These are phyloP conservation scores for Juglanconis sp. DNA, from an alignment of 2,329 filamentous ascomycete genomes.

Conservation along the genomic window DNA sequence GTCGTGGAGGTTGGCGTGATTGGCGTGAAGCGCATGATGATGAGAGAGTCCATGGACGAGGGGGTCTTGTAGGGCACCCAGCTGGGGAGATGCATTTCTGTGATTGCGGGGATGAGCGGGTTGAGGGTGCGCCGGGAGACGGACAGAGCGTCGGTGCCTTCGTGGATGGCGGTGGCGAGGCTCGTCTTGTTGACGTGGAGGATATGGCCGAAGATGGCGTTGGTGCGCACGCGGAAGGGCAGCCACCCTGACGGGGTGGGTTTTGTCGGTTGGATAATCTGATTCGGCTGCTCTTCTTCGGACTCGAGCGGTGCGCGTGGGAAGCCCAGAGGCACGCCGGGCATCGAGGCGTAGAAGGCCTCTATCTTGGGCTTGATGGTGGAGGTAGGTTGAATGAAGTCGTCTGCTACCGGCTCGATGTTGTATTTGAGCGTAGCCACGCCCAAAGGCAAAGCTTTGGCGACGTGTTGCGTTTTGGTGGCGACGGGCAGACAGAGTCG, in stretches of 20 bases:
- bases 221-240: conserved; percentile 13
- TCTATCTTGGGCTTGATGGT: neutral
- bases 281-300: neutral
- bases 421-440: conserved; percentile 8
- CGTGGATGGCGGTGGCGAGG: conserved; percentile 18
- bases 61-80: conserved; percentile 25
- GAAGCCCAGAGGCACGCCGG: conserved; percentile 1
- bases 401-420: conserved; percentile 7
- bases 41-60: conserved; percentile 27
- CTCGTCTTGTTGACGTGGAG: conserved; percentile 32
- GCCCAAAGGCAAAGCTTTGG: neutral
- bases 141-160: conserved; percentile 11
- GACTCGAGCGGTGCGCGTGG: neutral
- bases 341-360: neutral
- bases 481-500: conserved; percentile 21
- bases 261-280: neutral
- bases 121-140: conserved; percentile 28
- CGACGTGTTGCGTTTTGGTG: neutral
- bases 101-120: conserved; percentile 46
- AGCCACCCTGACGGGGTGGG: conserved; percentile 16
- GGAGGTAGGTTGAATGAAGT: conserved; percentile 6
- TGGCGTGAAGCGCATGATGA: conserved; percentile 47
- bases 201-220: conserved; percentile 50
- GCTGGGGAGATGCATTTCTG: conserved; percentile 37
- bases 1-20: conserved; percentile 19